phyloP scores from a whole-genome alignment of 2,329 filamentous ascomycete species.

The Aquanectria penicillioides region DNA sequence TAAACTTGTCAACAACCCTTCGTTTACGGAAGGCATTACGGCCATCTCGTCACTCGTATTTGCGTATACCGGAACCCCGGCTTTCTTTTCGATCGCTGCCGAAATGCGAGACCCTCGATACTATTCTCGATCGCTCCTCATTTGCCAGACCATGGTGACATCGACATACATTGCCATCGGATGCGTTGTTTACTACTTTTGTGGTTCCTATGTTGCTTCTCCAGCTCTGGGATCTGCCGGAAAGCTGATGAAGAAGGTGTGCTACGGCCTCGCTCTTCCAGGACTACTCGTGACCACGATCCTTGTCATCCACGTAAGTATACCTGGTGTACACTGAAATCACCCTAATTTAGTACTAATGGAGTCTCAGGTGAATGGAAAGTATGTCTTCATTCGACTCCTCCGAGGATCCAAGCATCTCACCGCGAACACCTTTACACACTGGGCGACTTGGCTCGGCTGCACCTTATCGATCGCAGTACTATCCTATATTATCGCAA shows the following conservation, averaged over 20 bases:
- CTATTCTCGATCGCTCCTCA: slow-evolving; percentile 36
- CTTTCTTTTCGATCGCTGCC: slow-evolving; percentile 45
- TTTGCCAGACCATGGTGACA: slow-evolving; percentile 41
- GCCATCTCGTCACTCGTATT: slow-evolving; percentile 48
- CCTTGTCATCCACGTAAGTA: not conserved
- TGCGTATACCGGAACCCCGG: slow-evolving; percentile 48
- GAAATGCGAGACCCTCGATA: slow-evolving; percentile 45
- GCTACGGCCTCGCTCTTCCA: slow-evolving; percentile 50
- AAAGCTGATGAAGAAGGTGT: slow-evolving; percentile 52
- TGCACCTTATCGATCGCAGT: slow-evolving; percentile 40
- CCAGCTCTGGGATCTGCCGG: slow-evolving; percentile 58
- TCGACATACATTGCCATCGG: slow-evolving; percentile 46
- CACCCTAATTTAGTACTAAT: too few species aligned
- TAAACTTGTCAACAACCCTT: slow-evolving; percentile 42
- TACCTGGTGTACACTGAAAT: not conserved
- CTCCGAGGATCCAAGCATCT: slow-evolving; percentile 44
- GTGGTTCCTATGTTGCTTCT: slow-evolving; percentile 56
- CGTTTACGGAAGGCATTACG: slow-evolving; percentile 45
- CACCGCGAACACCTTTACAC: slow-evolving; percentile 39
- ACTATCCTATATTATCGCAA: slow-evolving; percentile 42
- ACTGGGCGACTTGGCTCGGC: slow-evolving; percentile 46
- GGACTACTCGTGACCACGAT: slow-evolving; percentile 40
- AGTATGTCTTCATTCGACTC: slow-evolving; percentile 33
- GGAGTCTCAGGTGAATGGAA: too few species aligned
- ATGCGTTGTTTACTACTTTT: slow-evolving; percentile 56